Evolutionary conservation across 1,139 yeast genomes (phyloP).

Genomic region (Lodderomyces pseudojiufengensis): DNA sequence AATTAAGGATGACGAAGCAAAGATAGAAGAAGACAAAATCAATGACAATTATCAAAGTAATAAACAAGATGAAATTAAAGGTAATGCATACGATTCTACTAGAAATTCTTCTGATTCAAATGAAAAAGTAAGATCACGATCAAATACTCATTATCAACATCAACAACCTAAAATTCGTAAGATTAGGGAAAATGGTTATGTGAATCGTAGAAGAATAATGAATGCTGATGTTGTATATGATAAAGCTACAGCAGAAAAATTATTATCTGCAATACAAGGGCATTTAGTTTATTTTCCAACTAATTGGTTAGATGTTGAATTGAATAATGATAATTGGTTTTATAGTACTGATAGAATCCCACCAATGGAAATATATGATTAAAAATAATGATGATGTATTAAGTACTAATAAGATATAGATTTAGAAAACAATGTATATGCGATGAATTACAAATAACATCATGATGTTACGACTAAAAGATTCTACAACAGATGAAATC

Average conservation of each 20-base stretch:
- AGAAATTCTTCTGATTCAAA: neutral
- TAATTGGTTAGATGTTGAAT: constrained; percentile 84
- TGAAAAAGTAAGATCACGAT: neutral
- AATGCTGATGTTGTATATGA: constrained; percentile 54
- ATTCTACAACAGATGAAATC: neutral
- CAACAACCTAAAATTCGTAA: constrained; percentile 14
- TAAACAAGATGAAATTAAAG: neutral
- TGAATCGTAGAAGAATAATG: constrained; percentile 40
- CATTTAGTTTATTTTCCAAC: constrained; percentile 86
- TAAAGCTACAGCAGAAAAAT: constrained; percentile 69
- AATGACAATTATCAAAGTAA: neutral
- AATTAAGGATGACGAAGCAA: constrained; percentile 4
- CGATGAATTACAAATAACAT: too few relatives aligned
- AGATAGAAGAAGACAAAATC: constrained; percentile 1
- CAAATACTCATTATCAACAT: neutral
- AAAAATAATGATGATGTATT: constrained; percentile 8
- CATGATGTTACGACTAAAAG: too few relatives aligned
- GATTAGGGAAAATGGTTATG: constrained; percentile 26
- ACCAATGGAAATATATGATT: constrained; percentile 92
- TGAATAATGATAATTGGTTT: constrained; percentile 92
- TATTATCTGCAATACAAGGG: constrained; percentile 77
- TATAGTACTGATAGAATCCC: constrained; percentile 91
- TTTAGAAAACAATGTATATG: too few relatives aligned
- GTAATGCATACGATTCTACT: neutral
- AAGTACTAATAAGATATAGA: too few relatives aligned